Evolutionary conservation across 805 yeast species (phyloP).

Genomic region (Lipomyces anomalus): DNA sequence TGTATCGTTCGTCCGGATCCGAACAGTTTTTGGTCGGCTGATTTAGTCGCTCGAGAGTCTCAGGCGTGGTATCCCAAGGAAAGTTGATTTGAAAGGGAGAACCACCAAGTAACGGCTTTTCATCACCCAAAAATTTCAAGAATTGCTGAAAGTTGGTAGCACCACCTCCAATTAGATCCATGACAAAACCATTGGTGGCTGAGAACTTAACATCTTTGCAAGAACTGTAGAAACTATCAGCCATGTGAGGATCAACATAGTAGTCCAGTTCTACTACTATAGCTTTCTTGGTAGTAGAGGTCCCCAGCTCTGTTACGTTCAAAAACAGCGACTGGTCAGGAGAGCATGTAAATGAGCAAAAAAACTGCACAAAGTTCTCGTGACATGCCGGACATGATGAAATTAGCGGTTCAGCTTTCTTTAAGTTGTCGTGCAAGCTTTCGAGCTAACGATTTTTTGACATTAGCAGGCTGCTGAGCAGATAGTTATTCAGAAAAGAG

Average conservation of each 20-base stretch:
- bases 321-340: slow-evolving; percentile 73
- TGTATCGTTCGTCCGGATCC: slow-evolving; percentile 49
- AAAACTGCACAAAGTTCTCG: slow-evolving; percentile 74
- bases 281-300: slow-evolving; percentile 43
- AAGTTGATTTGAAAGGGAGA: slow-evolving; percentile 92
- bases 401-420: slow-evolving; percentile 72
- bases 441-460: slow-evolving; percentile 23
- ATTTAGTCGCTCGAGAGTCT: slow-evolving; percentile 9
- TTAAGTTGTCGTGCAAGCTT: slow-evolving; percentile 51
- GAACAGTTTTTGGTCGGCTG: slow-evolving; percentile 44
- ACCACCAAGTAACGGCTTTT: slow-evolving; percentile 89
- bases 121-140: slow-evolving; percentile 86
- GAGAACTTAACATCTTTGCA: slow-evolving; percentile 87
- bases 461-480: not conserved
- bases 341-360: slow-evolving; percentile 84
- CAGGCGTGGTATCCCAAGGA: slow-evolving; percentile 40
- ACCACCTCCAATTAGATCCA: slow-evolving; percentile 98
- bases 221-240: slow-evolving; percentile 64
- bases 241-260: slow-evolving; percentile 54
- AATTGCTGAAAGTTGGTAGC: slow-evolving; percentile 69
- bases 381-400: slow-evolving; percentile 93
- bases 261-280: slow-evolving; percentile 70
- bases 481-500: too few species aligned
- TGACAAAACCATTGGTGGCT: slow-evolving; percentile 92
- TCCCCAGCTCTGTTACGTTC: slow-evolving; percentile 49